Evolutionary conservation across 176 grass and related monocot genomes (phyloP), one percentile per base, ranked within the genome.

Genomic region (Aegilops bicornis): DNA sequence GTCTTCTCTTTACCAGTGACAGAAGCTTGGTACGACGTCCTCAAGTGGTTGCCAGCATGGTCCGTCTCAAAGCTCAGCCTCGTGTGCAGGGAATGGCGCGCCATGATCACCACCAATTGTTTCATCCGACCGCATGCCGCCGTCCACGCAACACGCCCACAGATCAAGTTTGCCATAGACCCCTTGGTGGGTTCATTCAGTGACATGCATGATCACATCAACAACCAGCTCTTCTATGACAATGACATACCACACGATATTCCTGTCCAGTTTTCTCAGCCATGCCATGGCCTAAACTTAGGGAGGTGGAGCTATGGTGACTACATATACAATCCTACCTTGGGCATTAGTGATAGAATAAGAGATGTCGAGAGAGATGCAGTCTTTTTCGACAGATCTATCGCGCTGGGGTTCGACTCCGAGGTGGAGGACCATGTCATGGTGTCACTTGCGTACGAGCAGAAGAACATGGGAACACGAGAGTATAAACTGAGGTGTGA

Each of bases 271-370:
- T 43, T n/a, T 45, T 73, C 70, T 7, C 12, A 73, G 1, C 70
- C 70, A 25, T 73, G 70, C 37, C 70, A 73, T 13, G 70, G 37
- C 70, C 70, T 73, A 10, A 73, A 23, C 69, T n/a, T 73, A 73
- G 69, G 69, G 10, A 72, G 36, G 20, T 14, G 68, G 9, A 3
- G 12, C 10, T 10, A 1, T 36, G 2, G 20, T 4, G 35, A 71
- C 35, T 73, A 7, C 39, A 12, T 73, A 3, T 73, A 45, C 37
- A 73, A 73, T 45, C 70, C 70, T 43, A 45, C 37, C 11, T 43
- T 7, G 5, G 37, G 37, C 11, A 43, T 14, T n/a, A 13, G 0
- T 1, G 12, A 15, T 0, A 0, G 0, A 0, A 22, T 72, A 14
- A 10, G 13, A 24, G 10, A 14, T 6, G 0, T 14, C 11, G 5